Conservation (phyloP, 345 rosid species). For the Nephelium lappaceum region DNA sequence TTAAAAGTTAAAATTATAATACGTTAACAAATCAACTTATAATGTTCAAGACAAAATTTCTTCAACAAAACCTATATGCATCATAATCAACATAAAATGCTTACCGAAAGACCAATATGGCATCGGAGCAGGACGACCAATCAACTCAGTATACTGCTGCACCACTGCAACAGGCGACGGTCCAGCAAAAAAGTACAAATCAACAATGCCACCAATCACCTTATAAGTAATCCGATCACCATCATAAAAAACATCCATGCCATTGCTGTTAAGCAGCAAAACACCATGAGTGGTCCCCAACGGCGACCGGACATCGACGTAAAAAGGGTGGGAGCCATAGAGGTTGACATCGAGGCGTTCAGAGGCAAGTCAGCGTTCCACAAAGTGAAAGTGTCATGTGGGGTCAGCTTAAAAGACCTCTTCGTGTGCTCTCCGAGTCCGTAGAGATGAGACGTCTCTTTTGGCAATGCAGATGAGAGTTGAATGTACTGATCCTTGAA, state of each 20-base stretch:
- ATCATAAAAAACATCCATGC: slow-evolving; percentile 15
- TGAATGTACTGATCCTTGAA: slow-evolving; percentile 3
- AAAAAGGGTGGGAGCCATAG: not conserved
- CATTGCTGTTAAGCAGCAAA: slow-evolving; percentile 46
- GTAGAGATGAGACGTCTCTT: not conserved
- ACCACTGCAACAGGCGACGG: slow-evolving; percentile 41
- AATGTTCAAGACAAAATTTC: not conserved
- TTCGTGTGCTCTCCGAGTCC: slow-evolving; percentile 5
- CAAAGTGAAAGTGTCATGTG: not conserved
- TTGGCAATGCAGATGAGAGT: not conserved
- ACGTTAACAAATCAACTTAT: not conserved
- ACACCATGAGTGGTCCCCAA: slow-evolving; percentile 23
- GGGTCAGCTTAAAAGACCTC: not conserved
- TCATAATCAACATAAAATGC: not conserved
- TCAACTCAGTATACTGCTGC: slow-evolving; percentile 49
- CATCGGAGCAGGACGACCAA: slow-evolving; percentile 55
- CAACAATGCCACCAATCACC: slow-evolving; percentile 48
- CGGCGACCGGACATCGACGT: not conserved
- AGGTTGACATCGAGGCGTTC: not conserved
- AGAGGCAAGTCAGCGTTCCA: not conserved
- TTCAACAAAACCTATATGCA: not conserved
- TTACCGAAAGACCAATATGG: slow-evolving; percentile 56
- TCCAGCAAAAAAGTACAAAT: slow-evolving; percentile 45
- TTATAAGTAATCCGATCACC: slow-evolving; percentile 53
- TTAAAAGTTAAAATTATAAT: no score